Conservation (phyloP, 2,329 filamentous ascomycete species). For the Arthrobotrys sinensis region DNA sequence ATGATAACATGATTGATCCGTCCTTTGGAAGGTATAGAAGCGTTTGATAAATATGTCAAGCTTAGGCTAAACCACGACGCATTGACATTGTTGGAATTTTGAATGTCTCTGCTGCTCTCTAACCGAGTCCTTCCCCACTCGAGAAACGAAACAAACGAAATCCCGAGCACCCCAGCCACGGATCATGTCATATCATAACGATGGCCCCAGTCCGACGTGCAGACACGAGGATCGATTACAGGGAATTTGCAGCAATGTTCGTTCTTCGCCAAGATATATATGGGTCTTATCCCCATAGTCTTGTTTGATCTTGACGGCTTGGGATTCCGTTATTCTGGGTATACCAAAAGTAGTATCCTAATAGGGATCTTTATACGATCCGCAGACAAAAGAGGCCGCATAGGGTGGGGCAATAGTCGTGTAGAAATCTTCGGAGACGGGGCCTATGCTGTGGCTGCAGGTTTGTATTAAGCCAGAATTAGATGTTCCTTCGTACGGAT, state of each 20-base stretch:
- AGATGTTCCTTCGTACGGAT: not conserved
- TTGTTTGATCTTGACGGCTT: slow-evolving; percentile 38
- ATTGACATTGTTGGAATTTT: slow-evolving; percentile 22
- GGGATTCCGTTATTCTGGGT: slow-evolving; percentile 33
- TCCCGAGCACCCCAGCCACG: slow-evolving; percentile 6
- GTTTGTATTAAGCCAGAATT: slow-evolving; percentile 9
- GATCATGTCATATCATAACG: slow-evolving; percentile 26
- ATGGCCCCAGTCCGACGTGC: slow-evolving; percentile 8
- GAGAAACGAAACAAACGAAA: slow-evolving; percentile 30
- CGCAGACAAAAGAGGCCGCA: not conserved
- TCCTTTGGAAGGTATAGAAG: slow-evolving; percentile 5
- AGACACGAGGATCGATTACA: slow-evolving; percentile 25
- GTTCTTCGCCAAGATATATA: slow-evolving; percentile 25
- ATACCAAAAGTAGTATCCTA: not conserved
- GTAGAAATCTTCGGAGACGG: slow-evolving; percentile 1
- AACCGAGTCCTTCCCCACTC: slow-evolving; percentile 1
- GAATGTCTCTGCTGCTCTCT: not conserved
- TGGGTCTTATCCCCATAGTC: not conserved
- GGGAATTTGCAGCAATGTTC: slow-evolving; percentile 31
- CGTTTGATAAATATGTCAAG: slow-evolving; percentile 2
- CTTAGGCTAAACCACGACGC: slow-evolving; percentile 28
- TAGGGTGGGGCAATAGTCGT: not conserved
- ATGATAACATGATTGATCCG: slow-evolving; percentile 33
- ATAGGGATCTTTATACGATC: slow-evolving; percentile 8
- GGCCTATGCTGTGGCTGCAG: slow-evolving; percentile 19